Base-by-base conservation (phyloP, 129 eudicot species). In the Deinandra increscens region DNA sequence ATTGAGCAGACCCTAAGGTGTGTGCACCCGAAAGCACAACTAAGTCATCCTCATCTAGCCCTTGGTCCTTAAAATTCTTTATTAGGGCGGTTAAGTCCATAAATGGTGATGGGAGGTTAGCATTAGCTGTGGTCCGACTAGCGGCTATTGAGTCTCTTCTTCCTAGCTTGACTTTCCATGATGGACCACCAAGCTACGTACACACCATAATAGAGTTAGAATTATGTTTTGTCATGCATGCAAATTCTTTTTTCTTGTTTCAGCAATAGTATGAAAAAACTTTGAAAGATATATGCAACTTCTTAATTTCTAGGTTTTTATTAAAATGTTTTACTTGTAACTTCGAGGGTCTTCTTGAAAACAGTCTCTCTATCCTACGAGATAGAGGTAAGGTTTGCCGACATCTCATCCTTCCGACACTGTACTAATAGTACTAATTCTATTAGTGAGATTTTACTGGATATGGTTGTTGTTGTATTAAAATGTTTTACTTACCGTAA, bases 21-120 rank as follows among this genome's bases (percentile, higher is more conserved):
- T 74, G 80, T 34, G 83, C 87, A 63, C 96, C 96, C 12, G 85
- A 84, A 6, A 88, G 75, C 17, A 69, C 84, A 51, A 86, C 91
- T n/a, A 88, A 76, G 72, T 88, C 96, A 5, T 69, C 67, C 36
- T 71, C 67, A 20, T 79, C 62, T 1, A 88, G 83, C 61, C 86
- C 86, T 53, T 85, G 72, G 44, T 76, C 75, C 15, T 48, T 14
- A 63, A 85, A 85, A 41, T 45, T 46, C 34, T 67, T 26, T 0
- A 69, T 56, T 17, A 80, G 78, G 1, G 71, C 61, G 0, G 54
- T 49, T 20, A 80, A 70, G 66, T 56, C 79, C 68, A 71, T 68
- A 54, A 41, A 31, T 3, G 84, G 84, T 10, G 78, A 17, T 0
- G 84, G 84, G 42, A 81, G 11, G 68, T 72, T 51, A 17, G 61